These are phyloP conservation scores for Lactifluus pinguis DNA, from an alignment of 768 basidiomycete species.

Conservation along the genomic window DNA sequence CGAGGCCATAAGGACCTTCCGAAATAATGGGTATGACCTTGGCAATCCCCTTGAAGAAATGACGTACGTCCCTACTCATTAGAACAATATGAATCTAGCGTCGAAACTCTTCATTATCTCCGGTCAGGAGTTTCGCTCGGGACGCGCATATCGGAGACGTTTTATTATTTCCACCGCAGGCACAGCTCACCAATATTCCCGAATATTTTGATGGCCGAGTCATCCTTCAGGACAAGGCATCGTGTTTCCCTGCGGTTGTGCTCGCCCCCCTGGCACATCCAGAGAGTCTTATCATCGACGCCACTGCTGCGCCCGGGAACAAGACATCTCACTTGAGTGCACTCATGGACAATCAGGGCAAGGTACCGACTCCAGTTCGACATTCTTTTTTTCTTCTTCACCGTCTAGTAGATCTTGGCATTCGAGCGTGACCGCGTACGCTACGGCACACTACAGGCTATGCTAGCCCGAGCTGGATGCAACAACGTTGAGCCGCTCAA, in stretches of 20 bases:
- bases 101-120: background rate
- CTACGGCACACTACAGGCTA: slow-evolving; percentile 72
- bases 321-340: slow-evolving; percentile 94
- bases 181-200: slow-evolving; percentile 58
- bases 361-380: slow-evolving; percentile 36
- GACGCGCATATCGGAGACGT: slow-evolving; percentile 82
- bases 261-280: slow-evolving; percentile 60
- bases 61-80: slow-evolving; percentile 28
- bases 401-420: slow-evolving; percentile 52
- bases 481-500: slow-evolving; percentile 68
- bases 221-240: slow-evolving; percentile 96
- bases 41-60: slow-evolving; percentile 44
- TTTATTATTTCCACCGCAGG: slow-evolving; percentile 61
- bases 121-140: slow-evolving; percentile 49
- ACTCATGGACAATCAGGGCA: slow-evolving; percentile 74
- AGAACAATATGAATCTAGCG: background rate
- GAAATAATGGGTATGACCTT: slow-evolving; percentile 44
- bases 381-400: background rate
- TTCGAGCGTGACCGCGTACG: slow-evolving; percentile 83
- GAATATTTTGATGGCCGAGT: slow-evolving; percentile 72
- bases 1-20: slow-evolving; percentile 52
- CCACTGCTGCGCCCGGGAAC: slow-evolving; percentile 95
- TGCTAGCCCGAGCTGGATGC: slow-evolving; percentile 82
- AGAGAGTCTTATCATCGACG: slow-evolving; percentile 68
- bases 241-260: slow-evolving; percentile 88